phyloP scores from a whole-genome alignment of 2,329 filamentous ascomycete genomes.

The Stemphylium vesicarium region DNA sequence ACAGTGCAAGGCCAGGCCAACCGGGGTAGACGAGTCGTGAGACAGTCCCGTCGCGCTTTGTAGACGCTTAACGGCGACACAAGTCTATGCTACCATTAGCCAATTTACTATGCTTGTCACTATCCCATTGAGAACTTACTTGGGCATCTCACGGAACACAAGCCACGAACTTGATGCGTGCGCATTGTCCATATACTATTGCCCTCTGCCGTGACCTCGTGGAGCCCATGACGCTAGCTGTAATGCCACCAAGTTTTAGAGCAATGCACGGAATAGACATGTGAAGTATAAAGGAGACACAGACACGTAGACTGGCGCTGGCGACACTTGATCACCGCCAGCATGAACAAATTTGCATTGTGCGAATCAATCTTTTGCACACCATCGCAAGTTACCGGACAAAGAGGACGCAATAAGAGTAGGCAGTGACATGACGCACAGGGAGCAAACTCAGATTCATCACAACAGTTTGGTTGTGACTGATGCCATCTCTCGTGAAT shows the following conservation, averaged over 20 bases:
- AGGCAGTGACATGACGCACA: background rate
- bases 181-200: conserved; percentile 1
- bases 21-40: background rate
- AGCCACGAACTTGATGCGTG: conserved; percentile 7
- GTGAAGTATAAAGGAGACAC: conserved; percentile 3
- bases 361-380: background rate
- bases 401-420: background rate
- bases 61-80: conserved; percentile 4
- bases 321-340: background rate
- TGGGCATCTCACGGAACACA: conserved; percentile 9
- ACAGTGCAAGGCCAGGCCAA: background rate
- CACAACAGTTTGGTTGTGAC: background rate
- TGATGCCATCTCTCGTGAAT: background rate
- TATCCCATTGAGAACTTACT: conserved; percentile 7
- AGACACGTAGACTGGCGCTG: conserved; percentile 1
- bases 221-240: conserved; percentile 7
- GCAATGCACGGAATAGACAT: conserved; percentile 2
- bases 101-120: background rate
- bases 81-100: background rate
- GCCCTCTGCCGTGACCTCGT: conserved; percentile 5
- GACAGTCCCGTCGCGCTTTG: background rate
- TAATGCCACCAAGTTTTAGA: background rate
- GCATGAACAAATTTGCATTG: background rate
- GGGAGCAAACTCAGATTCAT: background rate
- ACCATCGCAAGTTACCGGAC: background rate